Percentiles rank a stretch among this genome's conserved stretches.
These are phyloP conservation scores for Phytophthora sp. DNA, from an alignment of 352 stramenopile genomes.

Conservation along the genomic window DNA sequence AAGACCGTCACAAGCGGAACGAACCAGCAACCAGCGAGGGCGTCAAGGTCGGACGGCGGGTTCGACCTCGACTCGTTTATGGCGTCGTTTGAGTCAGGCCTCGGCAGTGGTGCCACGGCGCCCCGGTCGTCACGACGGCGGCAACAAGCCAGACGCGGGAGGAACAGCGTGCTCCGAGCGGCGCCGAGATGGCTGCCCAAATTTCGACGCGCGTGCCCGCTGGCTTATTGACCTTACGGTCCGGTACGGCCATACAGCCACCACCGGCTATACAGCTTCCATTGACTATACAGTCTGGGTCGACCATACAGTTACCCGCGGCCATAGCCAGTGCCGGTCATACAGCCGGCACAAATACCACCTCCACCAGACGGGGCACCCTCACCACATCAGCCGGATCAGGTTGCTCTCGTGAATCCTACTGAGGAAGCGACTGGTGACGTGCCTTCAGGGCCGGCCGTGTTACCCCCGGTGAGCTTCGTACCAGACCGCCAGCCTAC, in stretches of 20 bases:
- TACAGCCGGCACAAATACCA: slow-evolving; percentile 4
- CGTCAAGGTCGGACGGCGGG: neutral
- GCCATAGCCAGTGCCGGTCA: slow-evolving; percentile 9
- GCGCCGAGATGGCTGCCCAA: no score
- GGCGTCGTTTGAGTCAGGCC: slow-evolving; percentile 1
- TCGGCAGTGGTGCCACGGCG: no score
- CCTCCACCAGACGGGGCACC: neutral
- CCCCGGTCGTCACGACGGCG: no score
- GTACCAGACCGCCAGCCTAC: neutral
- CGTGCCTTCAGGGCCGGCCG: neutral
- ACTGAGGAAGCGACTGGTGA: neutral
- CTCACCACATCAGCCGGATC: neutral
- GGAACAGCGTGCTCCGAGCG: no score
- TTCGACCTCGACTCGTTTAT: slow-evolving; percentile 7
- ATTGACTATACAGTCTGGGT: slow-evolving; percentile 8
- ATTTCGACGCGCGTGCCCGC: neutral
- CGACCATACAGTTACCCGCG: slow-evolving; percentile 5
- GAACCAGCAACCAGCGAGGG: neutral
- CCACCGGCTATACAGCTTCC: neutral
- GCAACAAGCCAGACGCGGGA: no score
- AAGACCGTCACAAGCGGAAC: neutral
- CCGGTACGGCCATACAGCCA: slow-evolving; percentile 12
- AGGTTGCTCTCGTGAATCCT: neutral
- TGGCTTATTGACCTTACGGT: neutral
- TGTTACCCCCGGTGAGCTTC: neutral